These are phyloP conservation scores for Yarrowia deformans DNA, from an alignment of 805 yeast genomes.

Conservation along the genomic window DNA sequence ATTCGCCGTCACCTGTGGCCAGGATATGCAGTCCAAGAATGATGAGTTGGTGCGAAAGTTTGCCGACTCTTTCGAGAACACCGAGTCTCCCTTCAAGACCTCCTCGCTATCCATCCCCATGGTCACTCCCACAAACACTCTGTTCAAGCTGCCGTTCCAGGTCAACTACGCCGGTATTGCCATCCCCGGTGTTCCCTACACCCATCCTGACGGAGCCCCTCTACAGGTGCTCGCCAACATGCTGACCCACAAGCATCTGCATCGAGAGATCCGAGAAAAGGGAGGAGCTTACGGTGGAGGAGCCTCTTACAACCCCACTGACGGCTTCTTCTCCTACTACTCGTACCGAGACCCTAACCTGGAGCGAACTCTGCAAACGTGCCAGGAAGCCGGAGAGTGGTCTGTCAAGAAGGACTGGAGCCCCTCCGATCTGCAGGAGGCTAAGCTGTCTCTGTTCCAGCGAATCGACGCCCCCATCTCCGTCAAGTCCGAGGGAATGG, in stretches of 20 bases:
- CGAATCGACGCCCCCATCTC: constrained; percentile 88
- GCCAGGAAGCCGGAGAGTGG: constrained; percentile 60
- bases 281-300: constrained; percentile 99
- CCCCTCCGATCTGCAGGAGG: constrained; percentile 77
- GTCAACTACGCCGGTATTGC: constrained; percentile 82
- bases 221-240: constrained; percentile 83
- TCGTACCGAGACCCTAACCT: constrained; percentile 97
- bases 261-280: constrained; percentile 88
- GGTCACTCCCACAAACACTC: constrained; percentile 50
- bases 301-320: constrained; percentile 77
- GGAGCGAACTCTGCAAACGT: constrained; percentile 66
- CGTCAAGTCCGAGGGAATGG: constrained; percentile 77
- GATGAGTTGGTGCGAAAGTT: constrained; percentile 47
- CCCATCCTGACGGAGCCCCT: constrained; percentile 78
- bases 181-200: constrained; percentile 69
- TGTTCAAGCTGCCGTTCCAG: constrained; percentile 81
- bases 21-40: constrained; percentile 62
- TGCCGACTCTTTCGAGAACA: constrained; percentile 47
- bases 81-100: constrained; percentile 18
- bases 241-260: constrained; percentile 81
- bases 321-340: constrained; percentile 80
- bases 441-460: constrained; percentile 90
- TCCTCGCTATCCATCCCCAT: constrained; percentile 35
- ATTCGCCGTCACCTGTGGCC: constrained; percentile 49
- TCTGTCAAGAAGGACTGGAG: constrained; percentile 62